A percentile compares a stretch with the other conserved stretches of the same genome.
Conservation (phyloP, 345 rosid genomes). For the Ceriops decandra region DNA sequence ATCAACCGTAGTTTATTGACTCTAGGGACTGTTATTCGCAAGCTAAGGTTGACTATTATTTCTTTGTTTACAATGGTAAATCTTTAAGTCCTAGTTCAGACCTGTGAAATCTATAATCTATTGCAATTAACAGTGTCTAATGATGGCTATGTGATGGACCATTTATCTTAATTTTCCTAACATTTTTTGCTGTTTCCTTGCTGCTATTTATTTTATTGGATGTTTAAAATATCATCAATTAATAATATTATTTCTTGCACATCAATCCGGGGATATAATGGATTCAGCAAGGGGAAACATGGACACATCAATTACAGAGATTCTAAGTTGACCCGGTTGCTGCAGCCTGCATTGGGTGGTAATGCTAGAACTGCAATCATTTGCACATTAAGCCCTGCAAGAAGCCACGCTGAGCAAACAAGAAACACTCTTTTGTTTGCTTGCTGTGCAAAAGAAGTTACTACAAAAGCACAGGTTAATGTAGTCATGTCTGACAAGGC, state of each 20-base stretch:
- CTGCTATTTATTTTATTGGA: neutral
- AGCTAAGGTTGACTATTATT: slow-evolving; percentile 60
- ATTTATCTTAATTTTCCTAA: neutral
- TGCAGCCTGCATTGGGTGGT: slow-evolving; percentile 96
- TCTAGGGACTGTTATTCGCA: slow-evolving; percentile 89
- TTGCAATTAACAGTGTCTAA: no score
- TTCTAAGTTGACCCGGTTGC: slow-evolving; percentile 86
- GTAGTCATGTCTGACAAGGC: slow-evolving; percentile 99
- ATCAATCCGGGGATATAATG: slow-evolving; percentile 18
- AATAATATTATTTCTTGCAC: slow-evolving; percentile 6
- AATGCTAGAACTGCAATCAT: slow-evolving; percentile 96
- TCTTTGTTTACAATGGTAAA: neutral
- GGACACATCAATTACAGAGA: slow-evolving; percentile 97
- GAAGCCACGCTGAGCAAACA: slow-evolving; percentile 96
- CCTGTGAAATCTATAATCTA: no score
- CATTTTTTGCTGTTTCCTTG: neutral
- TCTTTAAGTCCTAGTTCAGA: no score
- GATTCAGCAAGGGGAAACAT: slow-evolving; percentile 78
- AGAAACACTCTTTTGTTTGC: slow-evolving; percentile 96
- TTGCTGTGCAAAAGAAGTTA: slow-evolving; percentile 94
- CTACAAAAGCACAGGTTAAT: slow-evolving; percentile 93
- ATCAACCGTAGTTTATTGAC: slow-evolving; percentile 95
- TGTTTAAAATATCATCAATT: neutral
- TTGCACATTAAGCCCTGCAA: slow-evolving; percentile 95
- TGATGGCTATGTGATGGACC: neutral